phyloP scores from a whole-genome alignment of 192 early-diverging fungal genomes.

The Diversispora eburnea region DNA sequence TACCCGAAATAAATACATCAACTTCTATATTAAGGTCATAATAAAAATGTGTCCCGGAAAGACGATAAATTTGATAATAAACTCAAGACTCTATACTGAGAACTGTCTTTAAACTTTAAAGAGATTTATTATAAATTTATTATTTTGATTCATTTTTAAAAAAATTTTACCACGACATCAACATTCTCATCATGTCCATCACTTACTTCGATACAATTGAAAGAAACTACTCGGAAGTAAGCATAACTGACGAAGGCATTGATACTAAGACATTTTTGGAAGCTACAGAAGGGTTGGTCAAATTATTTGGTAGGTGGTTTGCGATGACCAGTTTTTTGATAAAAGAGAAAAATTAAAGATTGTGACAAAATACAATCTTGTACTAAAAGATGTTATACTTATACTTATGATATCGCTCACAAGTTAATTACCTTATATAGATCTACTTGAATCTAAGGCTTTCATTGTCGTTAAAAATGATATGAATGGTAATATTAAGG shows the following conservation, averaged over 20 bases:
- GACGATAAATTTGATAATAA: too few species aligned
- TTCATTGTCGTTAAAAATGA: slow-evolving; percentile 88
- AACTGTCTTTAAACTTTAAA: too few species aligned
- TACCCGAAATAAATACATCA: too few species aligned
- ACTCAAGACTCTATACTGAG: too few species aligned
- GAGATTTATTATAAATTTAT: too few species aligned
- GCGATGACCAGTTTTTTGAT: too few species aligned
- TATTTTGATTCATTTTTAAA: too few species aligned
- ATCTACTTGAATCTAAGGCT: slow-evolving; percentile 65
- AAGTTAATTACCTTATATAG: slow-evolving; percentile 31
- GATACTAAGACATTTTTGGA: slow-evolving; percentile 73
- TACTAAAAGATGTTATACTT: neutral
- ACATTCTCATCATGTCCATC: neutral
- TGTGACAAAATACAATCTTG: neutral
- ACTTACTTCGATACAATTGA: slow-evolving; percentile 64
- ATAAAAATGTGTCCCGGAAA: too few species aligned
- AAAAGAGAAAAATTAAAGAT: neutral
- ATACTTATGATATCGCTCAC: neutral
- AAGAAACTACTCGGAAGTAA: slow-evolving; percentile 66
- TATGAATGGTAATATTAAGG: slow-evolving; percentile 88
- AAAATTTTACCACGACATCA: neutral
- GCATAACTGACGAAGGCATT: slow-evolving; percentile 61
- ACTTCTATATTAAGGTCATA: too few species aligned
- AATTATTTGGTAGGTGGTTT: slow-evolving; percentile 61
- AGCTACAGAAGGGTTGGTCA: slow-evolving; percentile 73